Evolutionary conservation across 441 rosid genomes (phyloP), one percentile per base, ranked within the genome.

Genomic region (Brassica hybrid): DNA sequence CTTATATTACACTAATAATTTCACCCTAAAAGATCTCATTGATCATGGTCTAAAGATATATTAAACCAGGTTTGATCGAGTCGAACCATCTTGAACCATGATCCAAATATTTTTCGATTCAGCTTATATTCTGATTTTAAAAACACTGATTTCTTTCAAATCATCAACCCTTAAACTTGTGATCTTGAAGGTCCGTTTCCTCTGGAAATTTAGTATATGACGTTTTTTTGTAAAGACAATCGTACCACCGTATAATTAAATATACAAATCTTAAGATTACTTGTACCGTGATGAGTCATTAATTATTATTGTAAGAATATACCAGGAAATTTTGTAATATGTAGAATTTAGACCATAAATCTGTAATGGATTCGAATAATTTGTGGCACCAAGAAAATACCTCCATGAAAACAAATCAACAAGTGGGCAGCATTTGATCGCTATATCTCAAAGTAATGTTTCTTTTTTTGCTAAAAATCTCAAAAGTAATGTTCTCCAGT

Each of bases 401-500:
- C 75, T 63, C 48, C 25, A 76, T 56, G 59, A 19, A 65, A 65
- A 78, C 71, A 65, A 59, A 73, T 73, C 34, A 68, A 18, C 77
- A 67, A 78, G 73, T 78, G 73, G 78, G 45, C 74, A 62, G 8
- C 76, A 68, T 67, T 78, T 73, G 11, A 72, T 67, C 34, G 34
- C 13, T 48, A 17, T 34, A 48, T 67, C 72, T 72, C 68, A 60
- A 66, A 66, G 7, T 16, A 78, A 60, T 72, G 64, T 12, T 72
- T 21, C 23, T 21, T 21, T 21, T 21, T 21, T 21, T 21, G 23
- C 23, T 21, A 21, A 21, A 21, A 21, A 21, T 21, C 23, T 21
- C 23, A 21, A 60, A 66, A 66, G 7, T 12, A 78, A 60, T 72
- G 64, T 16, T 72, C 73, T 38, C 74, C 71, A 73, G 27, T 79